Evolutionary conservation across 768 basidiomycete species (phyloP), one percentile per base, ranked within the genome.

Genomic region (Tylopilus balloui): DNA sequence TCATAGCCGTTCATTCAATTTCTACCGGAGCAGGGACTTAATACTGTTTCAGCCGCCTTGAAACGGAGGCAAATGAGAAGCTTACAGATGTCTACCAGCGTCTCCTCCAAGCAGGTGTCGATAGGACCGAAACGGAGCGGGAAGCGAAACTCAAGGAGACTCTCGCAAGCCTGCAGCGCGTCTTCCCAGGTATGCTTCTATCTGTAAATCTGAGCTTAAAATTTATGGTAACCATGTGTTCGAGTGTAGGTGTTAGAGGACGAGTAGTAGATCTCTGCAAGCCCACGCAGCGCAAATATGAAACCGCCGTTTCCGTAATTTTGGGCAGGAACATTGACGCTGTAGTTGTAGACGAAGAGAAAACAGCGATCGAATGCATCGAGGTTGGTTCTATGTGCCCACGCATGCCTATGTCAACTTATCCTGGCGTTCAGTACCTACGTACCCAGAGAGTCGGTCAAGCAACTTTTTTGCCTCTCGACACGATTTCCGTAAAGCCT

Each of bases 391-490:
- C 17, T 21, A 38, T 25, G 25, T 19, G 11, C 23, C 23, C 34
- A 31, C 39, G 31, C 4, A 17, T 35, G n/a, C 19, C 19, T 27
- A 35, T 41, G n/a, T 25, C 8, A 38, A 4, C 56, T 35, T 42
- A 53, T 25, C 10, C 29, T 10, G 13, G 45, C n/a, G 40, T 45
- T 2, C 57, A 93, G 87, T 97, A 96, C 67, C 81, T 99, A 81
- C 86, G 92, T 53, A 93, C 87, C 52, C 92, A 96, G 68, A 87
- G 94, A 29, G 83, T 88, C 0, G 96, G 95, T 1, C 91, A 93
- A 69, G 95, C 95, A 12, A 99, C 96, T 0, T 98, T 98, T 72
- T 88, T 99, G 39, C 96, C 96, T 0, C 83, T 99, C n/a, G 95
- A 98, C 66, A 94, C 92, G 9, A 95, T 98, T 56, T 90, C 92